These are phyloP conservation scores for Vanilla planifolia DNA, from an alignment of 106 monocot genomes.

Conservation along the genomic window DNA sequence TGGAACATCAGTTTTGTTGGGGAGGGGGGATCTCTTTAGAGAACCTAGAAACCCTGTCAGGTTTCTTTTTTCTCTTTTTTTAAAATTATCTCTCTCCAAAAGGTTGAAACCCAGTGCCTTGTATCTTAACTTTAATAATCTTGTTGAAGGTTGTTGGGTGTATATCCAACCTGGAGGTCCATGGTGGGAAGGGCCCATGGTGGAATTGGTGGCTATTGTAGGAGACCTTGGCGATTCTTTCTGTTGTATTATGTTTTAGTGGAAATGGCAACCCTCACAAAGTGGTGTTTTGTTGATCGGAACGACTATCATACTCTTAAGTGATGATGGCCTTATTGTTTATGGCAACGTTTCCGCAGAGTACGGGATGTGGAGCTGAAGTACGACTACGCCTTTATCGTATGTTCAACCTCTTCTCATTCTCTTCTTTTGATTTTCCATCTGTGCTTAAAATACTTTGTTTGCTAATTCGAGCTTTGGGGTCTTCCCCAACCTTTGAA, in stretches of 20 bases:
- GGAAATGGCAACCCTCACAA: slow-evolving; percentile 67
- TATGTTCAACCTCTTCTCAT: slow-evolving; percentile 34
- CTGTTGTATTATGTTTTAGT: slow-evolving; percentile 80
- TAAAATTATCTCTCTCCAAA: slow-evolving; percentile 28
- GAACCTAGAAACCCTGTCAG: slow-evolving; percentile 4
- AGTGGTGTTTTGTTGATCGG: slow-evolving; percentile 74
- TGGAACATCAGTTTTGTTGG: background rate
- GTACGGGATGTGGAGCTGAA: slow-evolving; percentile 99
- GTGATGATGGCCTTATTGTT: slow-evolving; percentile 92
- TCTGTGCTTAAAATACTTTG: background rate
- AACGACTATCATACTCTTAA: slow-evolving; percentile 61
- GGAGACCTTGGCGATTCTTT: slow-evolving; percentile 92
- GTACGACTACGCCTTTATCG: slow-evolving; percentile 97
- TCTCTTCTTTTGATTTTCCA: background rate
- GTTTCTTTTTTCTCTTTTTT: slow-evolving; percentile 1
- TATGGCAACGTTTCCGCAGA: slow-evolving; percentile 97
- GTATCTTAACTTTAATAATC: slow-evolving; percentile 85
- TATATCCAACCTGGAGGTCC: slow-evolving; percentile 87
- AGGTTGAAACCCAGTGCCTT: slow-evolving; percentile 41
- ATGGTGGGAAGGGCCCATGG: slow-evolving; percentile 89
- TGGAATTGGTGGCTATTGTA: slow-evolving; percentile 90
- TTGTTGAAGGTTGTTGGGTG: slow-evolving; percentile 98
- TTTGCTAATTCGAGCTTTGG: background rate
- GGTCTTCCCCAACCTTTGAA: background rate
- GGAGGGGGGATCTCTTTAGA: background rate